These are phyloP conservation scores for Candida yuanshanica DNA, from an alignment of 805 yeast species.

Conservation along the genomic window DNA sequence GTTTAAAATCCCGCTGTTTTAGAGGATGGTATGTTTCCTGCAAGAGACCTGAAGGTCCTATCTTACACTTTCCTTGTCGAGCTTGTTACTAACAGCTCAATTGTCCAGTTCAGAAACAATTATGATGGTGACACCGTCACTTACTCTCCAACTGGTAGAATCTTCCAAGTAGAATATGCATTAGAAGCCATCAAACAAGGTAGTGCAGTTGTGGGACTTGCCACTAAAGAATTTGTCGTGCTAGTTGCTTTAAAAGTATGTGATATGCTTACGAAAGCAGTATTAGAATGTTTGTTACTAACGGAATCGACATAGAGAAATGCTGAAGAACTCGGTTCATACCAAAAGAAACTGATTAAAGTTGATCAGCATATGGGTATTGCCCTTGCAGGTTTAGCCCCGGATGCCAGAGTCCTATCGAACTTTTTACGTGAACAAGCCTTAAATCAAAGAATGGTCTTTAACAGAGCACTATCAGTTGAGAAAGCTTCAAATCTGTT, in stretches of 20 bases:
- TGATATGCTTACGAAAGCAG: background rate
- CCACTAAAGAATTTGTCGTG: slow-evolving; percentile 82
- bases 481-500: slow-evolving; percentile 77
- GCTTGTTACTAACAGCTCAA: background rate
- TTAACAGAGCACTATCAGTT: slow-evolving; percentile 78
- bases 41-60: too few relatives aligned
- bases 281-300: slow-evolving; percentile 4
- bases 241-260: slow-evolving; percentile 75
- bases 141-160: slow-evolving; percentile 90
- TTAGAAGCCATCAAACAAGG: slow-evolving; percentile 97
- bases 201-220: slow-evolving; percentile 91
- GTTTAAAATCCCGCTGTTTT: background rate
- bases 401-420: slow-evolving; percentile 93
- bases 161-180: slow-evolving; percentile 86
- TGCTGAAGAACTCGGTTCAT: slow-evolving; percentile 95
- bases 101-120: slow-evolving; percentile 80
- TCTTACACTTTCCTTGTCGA: background rate
- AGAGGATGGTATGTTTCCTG: background rate
- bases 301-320: slow-evolving; percentile 46
- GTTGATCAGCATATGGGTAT: slow-evolving; percentile 93
- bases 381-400: slow-evolving; percentile 95
- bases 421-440: slow-evolving; percentile 89
- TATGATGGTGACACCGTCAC: slow-evolving; percentile 99
- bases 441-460: slow-evolving; percentile 78
- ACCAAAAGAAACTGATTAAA: slow-evolving; percentile 88